Evolutionary conservation across 1,284 basidiomycete species (phyloP).

Genomic region (Retiboletus flavoniger): DNA sequence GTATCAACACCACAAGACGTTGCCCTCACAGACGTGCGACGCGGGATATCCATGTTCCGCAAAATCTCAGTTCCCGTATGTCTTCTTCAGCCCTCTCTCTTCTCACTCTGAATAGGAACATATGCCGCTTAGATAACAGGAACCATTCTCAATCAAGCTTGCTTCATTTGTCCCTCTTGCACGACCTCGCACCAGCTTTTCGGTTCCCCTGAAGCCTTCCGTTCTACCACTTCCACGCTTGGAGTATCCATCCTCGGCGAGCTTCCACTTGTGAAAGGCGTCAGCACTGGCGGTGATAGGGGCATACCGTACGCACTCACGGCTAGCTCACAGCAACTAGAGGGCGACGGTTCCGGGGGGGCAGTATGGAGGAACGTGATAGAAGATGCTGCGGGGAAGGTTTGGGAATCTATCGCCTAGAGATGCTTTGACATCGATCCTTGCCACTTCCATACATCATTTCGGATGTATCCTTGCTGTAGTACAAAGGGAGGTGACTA

Average conservation of each 20-base stretch:
- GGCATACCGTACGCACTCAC: slow-evolving; percentile 63
- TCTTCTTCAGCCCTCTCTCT: slow-evolving; percentile 2
- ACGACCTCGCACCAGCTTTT: slow-evolving; percentile 74
- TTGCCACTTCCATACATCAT: not conserved
- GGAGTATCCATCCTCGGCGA: slow-evolving; percentile 75
- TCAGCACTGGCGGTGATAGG: slow-evolving; percentile 75
- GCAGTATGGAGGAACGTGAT: slow-evolving; percentile 50
- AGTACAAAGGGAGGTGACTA: too few relatives aligned
- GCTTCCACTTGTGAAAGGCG: slow-evolving; percentile 77
- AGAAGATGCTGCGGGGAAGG: slow-evolving; percentile 41
- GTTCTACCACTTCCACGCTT: slow-evolving; percentile 59
- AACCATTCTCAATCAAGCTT: slow-evolving; percentile 87
- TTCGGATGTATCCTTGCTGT: too few relatives aligned
- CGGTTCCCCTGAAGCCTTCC: slow-evolving; percentile 70
- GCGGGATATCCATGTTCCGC: slow-evolving; percentile 91
- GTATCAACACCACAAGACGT: slow-evolving; percentile 97
- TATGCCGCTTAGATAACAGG: slow-evolving; percentile 72
- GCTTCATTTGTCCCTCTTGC: slow-evolving; percentile 84
- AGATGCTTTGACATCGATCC: not conserved
- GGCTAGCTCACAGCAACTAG: slow-evolving; percentile 21
- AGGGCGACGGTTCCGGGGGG: slow-evolving; percentile 37
- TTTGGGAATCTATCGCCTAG: slow-evolving; percentile 38
- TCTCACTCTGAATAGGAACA: not conserved
- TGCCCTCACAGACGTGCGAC: slow-evolving; percentile 87
- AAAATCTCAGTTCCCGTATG: slow-evolving; percentile 87